phyloP scores from a whole-genome alignment of 768 basidiomycete species.

The Mycena epipterygia region DNA sequence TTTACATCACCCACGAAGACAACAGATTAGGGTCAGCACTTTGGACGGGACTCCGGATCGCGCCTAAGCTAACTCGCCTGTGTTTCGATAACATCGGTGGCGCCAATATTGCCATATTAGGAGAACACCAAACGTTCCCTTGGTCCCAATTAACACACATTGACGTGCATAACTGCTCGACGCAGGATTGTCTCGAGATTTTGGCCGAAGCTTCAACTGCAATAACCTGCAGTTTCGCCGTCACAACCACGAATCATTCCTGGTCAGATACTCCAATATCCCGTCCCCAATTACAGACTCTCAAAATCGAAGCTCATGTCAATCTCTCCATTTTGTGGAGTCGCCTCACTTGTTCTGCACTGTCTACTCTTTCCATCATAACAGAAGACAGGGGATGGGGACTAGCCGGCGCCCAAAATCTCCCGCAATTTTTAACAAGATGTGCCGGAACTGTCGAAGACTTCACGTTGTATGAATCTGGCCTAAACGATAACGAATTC shows the following conservation, averaged over 20 bases:
- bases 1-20: background rate
- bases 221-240: background rate
- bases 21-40: background rate
- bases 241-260: background rate
- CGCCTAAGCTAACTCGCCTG: background rate
- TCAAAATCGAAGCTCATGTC: background rate
- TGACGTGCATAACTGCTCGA: background rate
- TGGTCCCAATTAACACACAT: slow-evolving; percentile 21
- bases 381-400: background rate
- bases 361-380: slow-evolving; percentile 10
- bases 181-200: background rate
- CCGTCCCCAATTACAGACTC: background rate
- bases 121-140: background rate
- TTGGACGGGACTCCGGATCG: background rate
- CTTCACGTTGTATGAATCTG: background rate
- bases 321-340: background rate
- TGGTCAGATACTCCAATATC: background rate
- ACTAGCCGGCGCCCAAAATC: background rate
- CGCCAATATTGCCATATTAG: background rate
- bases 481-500: background rate
- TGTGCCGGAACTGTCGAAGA: slow-evolving; percentile 3
- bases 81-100: background rate
- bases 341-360: background rate
- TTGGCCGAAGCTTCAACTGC: background rate
- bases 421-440: slow-evolving; percentile 2